phyloP scores from a whole-genome alignment of 192 early-diverging fungal species.

The Mycoemilia scoparia region DNA sequence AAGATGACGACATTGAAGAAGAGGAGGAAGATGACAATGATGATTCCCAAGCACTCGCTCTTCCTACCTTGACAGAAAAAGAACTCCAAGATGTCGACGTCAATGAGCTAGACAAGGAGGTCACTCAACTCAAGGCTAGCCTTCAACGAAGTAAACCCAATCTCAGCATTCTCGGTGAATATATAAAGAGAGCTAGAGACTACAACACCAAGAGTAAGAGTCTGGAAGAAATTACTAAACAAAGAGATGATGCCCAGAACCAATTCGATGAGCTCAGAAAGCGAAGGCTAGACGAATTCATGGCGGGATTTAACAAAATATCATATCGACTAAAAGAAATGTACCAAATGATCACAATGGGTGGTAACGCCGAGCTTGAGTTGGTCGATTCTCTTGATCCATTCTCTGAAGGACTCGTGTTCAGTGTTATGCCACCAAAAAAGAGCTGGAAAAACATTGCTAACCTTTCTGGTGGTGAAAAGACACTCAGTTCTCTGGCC shows the following conservation, averaged over 20 bases:
- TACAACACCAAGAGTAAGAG: constrained; percentile 50
- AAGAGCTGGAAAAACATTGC: constrained; percentile 99
- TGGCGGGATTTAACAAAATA: constrained; percentile 84
- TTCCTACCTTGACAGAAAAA: constrained; percentile 38
- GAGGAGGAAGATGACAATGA: constrained; percentile 8
- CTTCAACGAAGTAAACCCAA: constrained; percentile 46
- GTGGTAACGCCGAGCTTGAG: constrained; percentile 96
- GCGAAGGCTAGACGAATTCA: constrained; percentile 74
- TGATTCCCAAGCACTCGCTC: constrained; percentile 2
- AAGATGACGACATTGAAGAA: constrained; percentile 18
- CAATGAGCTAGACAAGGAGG: constrained; percentile 43
- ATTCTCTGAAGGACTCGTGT: constrained; percentile 96
- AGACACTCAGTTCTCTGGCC: constrained; percentile 96
- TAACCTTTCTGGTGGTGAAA: constrained; percentile 98
- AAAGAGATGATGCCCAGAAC: constrained; percentile 55
- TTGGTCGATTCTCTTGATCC: constrained; percentile 91
- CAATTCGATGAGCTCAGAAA: constrained; percentile 61
- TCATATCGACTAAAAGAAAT: constrained; percentile 96
- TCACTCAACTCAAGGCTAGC: constrained; percentile 51
- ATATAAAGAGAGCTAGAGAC: constrained; percentile 57
- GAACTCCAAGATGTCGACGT: constrained; percentile 48
- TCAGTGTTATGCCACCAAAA: constrained; percentile 98
- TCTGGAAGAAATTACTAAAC: constrained; percentile 49
- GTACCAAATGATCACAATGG: constrained; percentile 99
- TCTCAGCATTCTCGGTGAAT: constrained; percentile 73